A percentile compares a stretch with the other conserved stretches of the same genome.
Evolutionary conservation across 257 asterid genomes (phyloP).

Genomic region (Solanum acaule): DNA sequence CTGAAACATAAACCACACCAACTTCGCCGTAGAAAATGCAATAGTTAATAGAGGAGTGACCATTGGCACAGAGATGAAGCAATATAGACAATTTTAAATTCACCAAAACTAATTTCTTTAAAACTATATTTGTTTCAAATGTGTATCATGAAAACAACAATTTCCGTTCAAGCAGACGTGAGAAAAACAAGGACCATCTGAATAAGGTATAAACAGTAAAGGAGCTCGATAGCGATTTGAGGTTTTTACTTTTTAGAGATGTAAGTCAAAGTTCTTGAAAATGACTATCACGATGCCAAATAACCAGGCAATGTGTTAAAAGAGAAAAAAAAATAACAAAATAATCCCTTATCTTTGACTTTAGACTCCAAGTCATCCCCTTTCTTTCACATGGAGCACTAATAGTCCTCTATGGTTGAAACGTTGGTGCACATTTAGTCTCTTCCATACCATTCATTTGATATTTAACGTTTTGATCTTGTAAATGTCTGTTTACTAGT

Average conservation of each 20-base stretch:
- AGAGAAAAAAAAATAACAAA: neutral
- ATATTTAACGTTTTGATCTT: neutral
- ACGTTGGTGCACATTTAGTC: neutral
- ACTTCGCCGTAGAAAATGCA: neutral
- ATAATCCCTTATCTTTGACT: neutral
- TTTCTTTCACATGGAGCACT: neutral
- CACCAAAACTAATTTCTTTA: neutral
- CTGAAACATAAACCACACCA: neutral
- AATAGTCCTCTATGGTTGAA: neutral
- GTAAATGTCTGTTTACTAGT: neutral
- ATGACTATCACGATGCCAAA: neutral
- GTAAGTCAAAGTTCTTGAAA: neutral
- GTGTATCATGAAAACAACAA: neutral
- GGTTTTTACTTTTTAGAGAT: neutral
- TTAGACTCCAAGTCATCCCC: neutral
- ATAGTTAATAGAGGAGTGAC: neutral
- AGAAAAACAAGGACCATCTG: neutral
- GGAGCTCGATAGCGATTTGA: neutral
- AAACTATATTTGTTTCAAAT: neutral
- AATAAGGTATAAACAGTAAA: neutral
- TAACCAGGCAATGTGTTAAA: neutral
- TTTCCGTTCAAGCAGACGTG: neutral
- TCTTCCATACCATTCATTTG: neutral
- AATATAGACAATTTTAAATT: neutral
- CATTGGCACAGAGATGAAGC: neutral